phyloP scores from a whole-genome alignment of 1,139 yeast genomes.

The Yamadazyma mexicana region DNA sequence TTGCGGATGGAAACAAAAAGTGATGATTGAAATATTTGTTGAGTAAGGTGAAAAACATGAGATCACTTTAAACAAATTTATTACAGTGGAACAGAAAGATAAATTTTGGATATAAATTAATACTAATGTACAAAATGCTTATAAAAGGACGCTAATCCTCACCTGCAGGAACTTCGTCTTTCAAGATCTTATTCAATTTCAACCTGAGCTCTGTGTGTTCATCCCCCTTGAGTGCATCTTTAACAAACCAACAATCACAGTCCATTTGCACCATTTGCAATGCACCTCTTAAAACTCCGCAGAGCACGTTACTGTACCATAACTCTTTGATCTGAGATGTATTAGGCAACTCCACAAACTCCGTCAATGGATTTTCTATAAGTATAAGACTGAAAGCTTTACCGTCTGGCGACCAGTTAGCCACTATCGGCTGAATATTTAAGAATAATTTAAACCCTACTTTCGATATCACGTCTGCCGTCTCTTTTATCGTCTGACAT shows the following conservation, averaged over 20 bases:
- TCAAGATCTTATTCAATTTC: slow-evolving; percentile 67
- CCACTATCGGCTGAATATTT: slow-evolving; percentile 74
- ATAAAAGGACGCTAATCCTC: slow-evolving; percentile 58
- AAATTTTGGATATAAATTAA: no score
- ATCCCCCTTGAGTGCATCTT: slow-evolving; percentile 83
- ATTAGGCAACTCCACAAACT: slow-evolving; percentile 92
- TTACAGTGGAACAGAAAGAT: no score
- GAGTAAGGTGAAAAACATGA: no score
- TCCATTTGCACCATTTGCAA: slow-evolving; percentile 95
- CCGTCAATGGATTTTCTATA: slow-evolving; percentile 88
- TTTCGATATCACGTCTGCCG: slow-evolving; percentile 83
- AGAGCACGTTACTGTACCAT: slow-evolving; percentile 89
- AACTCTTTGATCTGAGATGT: slow-evolving; percentile 68
- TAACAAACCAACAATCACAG: slow-evolving; percentile 77
- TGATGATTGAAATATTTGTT: no score
- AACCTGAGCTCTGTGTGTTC: slow-evolving; percentile 77
- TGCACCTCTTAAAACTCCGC: slow-evolving; percentile 91
- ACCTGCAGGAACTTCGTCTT: slow-evolving; percentile 96
- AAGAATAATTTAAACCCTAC: slow-evolving; percentile 89
- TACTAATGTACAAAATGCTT: no score
- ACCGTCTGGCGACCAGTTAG: slow-evolving; percentile 77
- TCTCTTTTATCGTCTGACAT: slow-evolving; percentile 77
- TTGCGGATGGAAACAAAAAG: background rate
- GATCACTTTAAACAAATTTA: no score
- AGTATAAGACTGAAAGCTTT: slow-evolving; percentile 73